Evolutionary conservation across 2,329 filamentous ascomycete genomes (phyloP), one percentile per base, ranked within the genome.

Genomic region (Hymenoscyphus albidus): DNA sequence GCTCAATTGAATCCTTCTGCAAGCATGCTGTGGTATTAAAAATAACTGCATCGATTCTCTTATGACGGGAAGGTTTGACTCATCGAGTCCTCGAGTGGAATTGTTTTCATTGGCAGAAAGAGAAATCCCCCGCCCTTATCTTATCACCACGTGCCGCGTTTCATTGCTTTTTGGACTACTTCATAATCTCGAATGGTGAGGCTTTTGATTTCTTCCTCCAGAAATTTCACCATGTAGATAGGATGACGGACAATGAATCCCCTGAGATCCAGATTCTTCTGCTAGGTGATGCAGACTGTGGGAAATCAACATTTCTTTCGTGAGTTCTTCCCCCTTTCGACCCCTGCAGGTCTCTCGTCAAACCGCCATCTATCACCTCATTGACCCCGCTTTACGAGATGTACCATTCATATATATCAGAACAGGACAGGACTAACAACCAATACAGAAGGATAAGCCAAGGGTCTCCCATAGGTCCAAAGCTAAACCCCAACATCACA

Each of bases 241-340:
- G 56, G 54, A 70, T 73, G 69, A 58, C 65, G 61, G 69, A 85
- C 16, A 39, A n/a, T 40, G 60, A 62, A 14, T 16, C 48, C 31
- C 60, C 60, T 62, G 77, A 77, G 59, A 77, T 86, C 70, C 83
- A 78, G n/a, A 77, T 88, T 14, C 74, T 88, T 35, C 74, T 87
- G 22, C 76, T 88, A n/a, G 85, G 85, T 39, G 85, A 88, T 74
- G 80, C 82, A 65, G 79, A 79, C 71, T 84, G 84, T 67, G 85
- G 85, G 62, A 88, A 88, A 75, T 85, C 84, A 27, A 85, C 82
- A 0, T 87, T 88, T 73, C 73, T 88, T 71, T 85, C 85, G 85
- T 87, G 72, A 68, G 85, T 81, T 35, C 54, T 18, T 55, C 22
- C 39, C 18, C 48, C 48, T 54, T 27, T 27, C 48, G n/a, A 54